Evolutionary conservation across 108 stramenopile genomes (phyloP).

Genomic region (Nannochloropsis salina): DNA sequence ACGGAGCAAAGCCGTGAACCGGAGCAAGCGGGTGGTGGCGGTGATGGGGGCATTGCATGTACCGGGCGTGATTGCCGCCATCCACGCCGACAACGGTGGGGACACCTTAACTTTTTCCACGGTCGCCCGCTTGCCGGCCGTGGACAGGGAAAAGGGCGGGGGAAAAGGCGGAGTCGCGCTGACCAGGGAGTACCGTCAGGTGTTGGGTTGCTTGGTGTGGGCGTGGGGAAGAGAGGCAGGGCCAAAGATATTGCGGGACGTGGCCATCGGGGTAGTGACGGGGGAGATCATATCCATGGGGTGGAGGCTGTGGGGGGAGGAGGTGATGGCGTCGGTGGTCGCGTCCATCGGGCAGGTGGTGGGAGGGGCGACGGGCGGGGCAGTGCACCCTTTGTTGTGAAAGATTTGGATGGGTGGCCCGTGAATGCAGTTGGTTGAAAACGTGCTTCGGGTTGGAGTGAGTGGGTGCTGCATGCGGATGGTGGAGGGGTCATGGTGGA

Average conservation of each 20-base stretch:
- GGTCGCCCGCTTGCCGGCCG: neutral
- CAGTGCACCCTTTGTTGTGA: neutral
- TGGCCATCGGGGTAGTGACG: neutral
- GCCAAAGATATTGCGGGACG: neutral
- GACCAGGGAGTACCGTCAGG: neutral
- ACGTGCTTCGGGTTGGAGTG: neutral
- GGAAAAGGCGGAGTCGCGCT: neutral
- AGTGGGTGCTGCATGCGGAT: neutral
- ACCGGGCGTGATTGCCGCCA: neutral
- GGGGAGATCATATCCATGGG: neutral
- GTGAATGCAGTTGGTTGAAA: neutral
- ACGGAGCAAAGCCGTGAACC: slow-evolving; percentile 1
- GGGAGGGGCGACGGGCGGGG: neutral
- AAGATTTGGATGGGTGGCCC: neutral
- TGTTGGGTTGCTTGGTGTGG: neutral
- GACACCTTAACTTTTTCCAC: neutral
- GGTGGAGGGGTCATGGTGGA: neutral
- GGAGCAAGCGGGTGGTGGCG: neutral
- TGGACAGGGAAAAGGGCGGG: neutral
- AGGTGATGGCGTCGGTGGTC: neutral
- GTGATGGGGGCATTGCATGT: neutral
- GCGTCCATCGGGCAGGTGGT: neutral
- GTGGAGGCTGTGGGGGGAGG: neutral
- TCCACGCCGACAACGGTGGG: neutral
- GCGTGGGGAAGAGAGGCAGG: neutral